Percentiles rank a stretch among this genome's conserved stretches.
Conservation (phyloP, 176 grass and related monocot genomes). For the Aechmea fasciata region DNA sequence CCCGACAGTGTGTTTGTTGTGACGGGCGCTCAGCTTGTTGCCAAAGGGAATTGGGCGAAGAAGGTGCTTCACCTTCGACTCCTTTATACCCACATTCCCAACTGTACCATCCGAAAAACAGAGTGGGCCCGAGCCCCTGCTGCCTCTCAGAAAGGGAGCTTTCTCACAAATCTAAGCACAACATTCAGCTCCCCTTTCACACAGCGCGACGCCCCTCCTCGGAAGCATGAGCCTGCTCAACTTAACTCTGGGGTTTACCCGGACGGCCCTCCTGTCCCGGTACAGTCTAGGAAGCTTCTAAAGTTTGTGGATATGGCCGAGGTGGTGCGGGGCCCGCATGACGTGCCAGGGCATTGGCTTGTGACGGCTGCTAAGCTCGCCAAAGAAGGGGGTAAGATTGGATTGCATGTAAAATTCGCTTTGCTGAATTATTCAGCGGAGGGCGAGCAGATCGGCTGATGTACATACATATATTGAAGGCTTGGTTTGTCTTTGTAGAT, state of each 20-base stretch:
- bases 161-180: conserved; percentile 77
- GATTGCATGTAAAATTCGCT: conserved; percentile 72
- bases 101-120: conserved; percentile 56
- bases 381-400: conserved; percentile 46
- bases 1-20: conserved; percentile 72
- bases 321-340: conserved; percentile 70
- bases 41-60: conserved; percentile 78
- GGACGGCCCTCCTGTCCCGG: conserved; percentile 73
- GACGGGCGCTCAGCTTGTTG: conserved; percentile 75
- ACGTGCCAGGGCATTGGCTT: conserved; percentile 84
- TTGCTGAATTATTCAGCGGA: conserved; percentile 40
- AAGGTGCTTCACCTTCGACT: conserved; percentile 81
- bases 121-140: conserved; percentile 63
- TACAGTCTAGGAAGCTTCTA: conserved; percentile 74
- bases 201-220: conserved; percentile 21
- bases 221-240: conserved; percentile 59
- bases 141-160: conserved; percentile 79
- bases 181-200: conserved; percentile 74
- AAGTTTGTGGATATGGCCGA: conserved; percentile 91
- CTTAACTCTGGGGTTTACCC: conserved; percentile 92
- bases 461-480: not conserved
- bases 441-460: not conserved
- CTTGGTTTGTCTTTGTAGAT: not conserved
- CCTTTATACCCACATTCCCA: conserved; percentile 62
- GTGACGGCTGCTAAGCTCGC: conserved; percentile 31